Evolutionary conservation across 2,329 filamentous ascomycete genomes (phyloP), one percentile per base, ranked within the genome.

Genomic region (Falciphora oryzae): DNA sequence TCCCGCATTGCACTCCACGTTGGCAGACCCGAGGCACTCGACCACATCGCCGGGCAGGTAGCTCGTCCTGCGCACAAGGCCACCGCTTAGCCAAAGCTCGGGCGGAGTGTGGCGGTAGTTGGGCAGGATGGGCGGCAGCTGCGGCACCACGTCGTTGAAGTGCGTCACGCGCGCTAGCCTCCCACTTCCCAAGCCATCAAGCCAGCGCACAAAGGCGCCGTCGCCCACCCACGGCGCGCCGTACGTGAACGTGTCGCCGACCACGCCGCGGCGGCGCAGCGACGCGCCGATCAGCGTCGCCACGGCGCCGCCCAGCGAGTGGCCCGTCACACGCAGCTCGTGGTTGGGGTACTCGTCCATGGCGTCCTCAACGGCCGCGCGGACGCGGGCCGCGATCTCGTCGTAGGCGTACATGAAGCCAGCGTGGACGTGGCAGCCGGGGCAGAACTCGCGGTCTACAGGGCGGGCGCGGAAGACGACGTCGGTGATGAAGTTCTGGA

Each of bases 181-280:
- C 64, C 72, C 72, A 64, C 84, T 83, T 1, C 76, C 66, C 69
- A 88, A 85, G 60, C 69, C 69, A 10, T 79, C 80, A 66, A 91
- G 77, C 71, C 80, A 88, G 63, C 77, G 71, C 63, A 80, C 81
- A 65, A 89, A 80, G 25, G 73, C 78, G 2, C 72, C 70, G 73
- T 89, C 87, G 66, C 87, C 89, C 25, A 88, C 80, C 59, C 88
- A 87, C 2, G 89, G 89, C 25, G 84, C 80, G 66, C 89, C 89
- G 75, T 83, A 92, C 1, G 84, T 88, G 79, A 87, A 90, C 58
- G 90, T 70, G 69, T 88, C 85, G 62, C 79, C 74, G 1, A 75
- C 68, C 65, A 76, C 75, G 57, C 82, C 85, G 14, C 72, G 70
- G 8, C 73, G 73, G 60, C 87, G 82, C 27, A 90, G 75, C 68